A percentile compares a stretch with the other conserved stretches of the same genome.
These are phyloP conservation scores for Yamadazyma aaseri DNA, from an alignment of 1,139 yeast genomes.

Conservation along the genomic window DNA sequence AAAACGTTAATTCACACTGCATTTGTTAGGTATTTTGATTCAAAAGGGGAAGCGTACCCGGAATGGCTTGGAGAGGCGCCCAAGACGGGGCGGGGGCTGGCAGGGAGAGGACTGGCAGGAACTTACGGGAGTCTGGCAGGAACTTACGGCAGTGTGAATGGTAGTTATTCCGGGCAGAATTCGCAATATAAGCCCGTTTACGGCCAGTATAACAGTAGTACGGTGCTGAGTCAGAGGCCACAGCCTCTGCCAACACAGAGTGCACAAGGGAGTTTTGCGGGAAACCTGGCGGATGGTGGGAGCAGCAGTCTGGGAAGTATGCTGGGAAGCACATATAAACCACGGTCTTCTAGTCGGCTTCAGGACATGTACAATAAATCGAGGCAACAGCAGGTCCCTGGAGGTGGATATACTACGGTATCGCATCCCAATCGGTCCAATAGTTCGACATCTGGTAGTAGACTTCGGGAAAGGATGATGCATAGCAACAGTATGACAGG, in stretches of 20 bases:
- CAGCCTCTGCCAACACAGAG: constrained; percentile 13
- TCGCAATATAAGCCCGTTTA: constrained; percentile 26
- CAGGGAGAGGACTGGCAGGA: too few relatives aligned
- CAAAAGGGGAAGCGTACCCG: constrained; percentile 35
- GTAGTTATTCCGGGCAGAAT: background rate
- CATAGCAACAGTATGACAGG: constrained; percentile 21
- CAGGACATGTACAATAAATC: constrained; percentile 46
- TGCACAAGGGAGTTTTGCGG: too few relatives aligned
- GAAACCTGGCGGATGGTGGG: too few relatives aligned
- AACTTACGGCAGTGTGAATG: background rate
- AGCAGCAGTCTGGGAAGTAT: constrained; percentile 1
- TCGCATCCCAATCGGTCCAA: constrained; percentile 26
- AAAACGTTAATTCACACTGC: constrained; percentile 48
- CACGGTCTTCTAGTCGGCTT: constrained; percentile 37
- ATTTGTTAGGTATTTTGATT: constrained; percentile 40
- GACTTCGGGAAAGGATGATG: constrained; percentile 40
- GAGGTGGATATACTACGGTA: constrained; percentile 30
- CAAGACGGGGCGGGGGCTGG: too few relatives aligned
- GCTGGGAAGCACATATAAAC: constrained; percentile 20
- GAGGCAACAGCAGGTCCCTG: constrained; percentile 41
- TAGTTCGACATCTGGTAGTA: constrained; percentile 31
- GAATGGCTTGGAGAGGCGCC: constrained; percentile 44
- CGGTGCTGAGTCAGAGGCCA: constrained; percentile 6
- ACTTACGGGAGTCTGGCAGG: constrained; percentile 3
- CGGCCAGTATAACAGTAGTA: constrained; percentile 21